Conservation (phyloP, 331 rosid genomes). For the Cucumis variabilis region DNA sequence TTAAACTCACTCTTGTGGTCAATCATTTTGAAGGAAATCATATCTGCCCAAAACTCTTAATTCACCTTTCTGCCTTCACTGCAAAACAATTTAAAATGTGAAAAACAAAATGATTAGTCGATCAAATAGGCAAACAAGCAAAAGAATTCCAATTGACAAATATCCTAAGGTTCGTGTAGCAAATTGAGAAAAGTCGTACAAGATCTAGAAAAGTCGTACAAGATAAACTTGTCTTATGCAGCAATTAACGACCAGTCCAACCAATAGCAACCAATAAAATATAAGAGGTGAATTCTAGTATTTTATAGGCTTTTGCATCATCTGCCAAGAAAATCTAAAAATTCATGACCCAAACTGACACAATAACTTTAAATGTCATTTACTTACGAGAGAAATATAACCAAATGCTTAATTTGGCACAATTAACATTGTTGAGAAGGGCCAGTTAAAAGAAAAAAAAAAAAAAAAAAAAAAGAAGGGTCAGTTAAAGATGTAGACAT, state of each 20-base stretch:
- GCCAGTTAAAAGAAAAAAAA: too few relatives aligned
- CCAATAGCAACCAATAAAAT: slow-evolving; percentile 3
- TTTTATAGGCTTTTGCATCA: background rate
- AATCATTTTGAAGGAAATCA: slow-evolving; percentile 97
- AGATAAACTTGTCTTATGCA: background rate
- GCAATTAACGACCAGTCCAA: background rate
- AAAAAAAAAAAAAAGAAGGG: too few relatives aligned
- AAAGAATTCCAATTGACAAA: background rate
- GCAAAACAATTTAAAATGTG: background rate
- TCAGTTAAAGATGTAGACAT: slow-evolving; percentile 25
- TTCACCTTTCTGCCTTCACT: slow-evolving; percentile 34
- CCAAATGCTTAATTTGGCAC: background rate
- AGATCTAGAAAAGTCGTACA: slow-evolving; percentile 6
- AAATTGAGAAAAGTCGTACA: slow-evolving; percentile 24
- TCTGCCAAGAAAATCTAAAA: slow-evolving; percentile 14
- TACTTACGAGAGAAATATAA: background rate
- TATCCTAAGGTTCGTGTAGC: slow-evolving; percentile 11
- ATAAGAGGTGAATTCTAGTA: background rate
- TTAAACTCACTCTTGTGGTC: slow-evolving; percentile 86
- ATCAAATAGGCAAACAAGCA: background rate
- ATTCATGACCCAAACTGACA: background rate
- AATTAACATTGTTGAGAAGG: background rate
- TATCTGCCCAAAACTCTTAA: slow-evolving; percentile 48
- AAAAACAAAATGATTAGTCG: background rate
- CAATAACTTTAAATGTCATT: slow-evolving; percentile 2